Evolutionary conservation across 2,329 filamentous ascomycete genomes (phyloP).

Genomic region (Alternaria alternata): DNA sequence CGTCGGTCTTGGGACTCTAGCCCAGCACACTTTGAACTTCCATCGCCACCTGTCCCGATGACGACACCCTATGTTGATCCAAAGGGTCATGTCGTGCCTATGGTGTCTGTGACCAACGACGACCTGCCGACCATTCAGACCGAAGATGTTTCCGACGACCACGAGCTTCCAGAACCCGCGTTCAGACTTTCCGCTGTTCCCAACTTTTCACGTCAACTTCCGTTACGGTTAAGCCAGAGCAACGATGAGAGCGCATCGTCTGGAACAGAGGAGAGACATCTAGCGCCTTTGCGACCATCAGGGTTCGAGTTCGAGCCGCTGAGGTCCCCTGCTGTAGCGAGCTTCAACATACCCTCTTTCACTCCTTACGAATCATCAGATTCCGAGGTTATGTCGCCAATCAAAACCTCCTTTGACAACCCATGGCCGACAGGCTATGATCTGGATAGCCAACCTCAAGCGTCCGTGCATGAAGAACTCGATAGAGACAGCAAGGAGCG

Average conservation of each 20-base stretch:
- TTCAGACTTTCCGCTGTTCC: slow-evolving; percentile 35
- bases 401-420: slow-evolving; percentile 41
- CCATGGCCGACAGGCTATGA: slow-evolving; percentile 42
- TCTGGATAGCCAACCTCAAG: slow-evolving; percentile 20
- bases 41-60: slow-evolving; percentile 39
- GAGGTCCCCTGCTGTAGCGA: slow-evolving; percentile 38
- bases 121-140: slow-evolving; percentile 19
- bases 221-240: slow-evolving; percentile 33
- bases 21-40: slow-evolving; percentile 45
- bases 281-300: slow-evolving; percentile 29
- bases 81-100: slow-evolving; percentile 48
- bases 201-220: slow-evolving; percentile 52
- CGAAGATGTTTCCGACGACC: slow-evolving; percentile 12
- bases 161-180: slow-evolving; percentile 22
- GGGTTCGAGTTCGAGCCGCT: slow-evolving; percentile 36
- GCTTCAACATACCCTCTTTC: slow-evolving; percentile 25
- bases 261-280: slow-evolving; percentile 21
- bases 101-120: slow-evolving; percentile 45
- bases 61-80: slow-evolving; percentile 48
- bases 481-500: slow-evolving; percentile 19
- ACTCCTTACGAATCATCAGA: slow-evolving; percentile 22
- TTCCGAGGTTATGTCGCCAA: slow-evolving; percentile 38
- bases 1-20: slow-evolving; percentile 53
- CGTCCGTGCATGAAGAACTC: slow-evolving; percentile 17
- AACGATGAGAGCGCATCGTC: slow-evolving; percentile 22